A percentile compares a stretch with the other conserved stretches of the same genome.
phyloP scores from a whole-genome alignment of 371 early-diverging fungal species.

The Mortierella sp. region DNA sequence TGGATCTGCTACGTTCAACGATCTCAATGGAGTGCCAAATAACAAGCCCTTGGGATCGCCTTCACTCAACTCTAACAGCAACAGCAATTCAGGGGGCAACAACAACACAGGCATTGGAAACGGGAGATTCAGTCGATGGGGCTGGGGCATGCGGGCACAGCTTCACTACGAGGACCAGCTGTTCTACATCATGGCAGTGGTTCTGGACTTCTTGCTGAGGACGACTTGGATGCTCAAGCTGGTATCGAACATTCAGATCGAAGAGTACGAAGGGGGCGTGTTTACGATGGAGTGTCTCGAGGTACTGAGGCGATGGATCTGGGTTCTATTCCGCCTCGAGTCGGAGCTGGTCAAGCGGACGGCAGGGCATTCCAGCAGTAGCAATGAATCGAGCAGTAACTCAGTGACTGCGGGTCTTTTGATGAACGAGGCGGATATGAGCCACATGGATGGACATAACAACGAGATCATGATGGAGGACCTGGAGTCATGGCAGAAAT shows the following conservation, averaged over 20 bases:
- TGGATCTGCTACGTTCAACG: constrained; percentile 4
- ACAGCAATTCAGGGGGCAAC: neutral
- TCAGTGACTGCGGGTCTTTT: neutral
- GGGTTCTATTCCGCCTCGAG: constrained; percentile 93
- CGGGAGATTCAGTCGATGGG: neutral
- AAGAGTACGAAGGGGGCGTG: constrained; percentile 76
- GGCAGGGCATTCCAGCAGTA: constrained; percentile 7
- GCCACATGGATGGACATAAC: constrained; percentile 12
- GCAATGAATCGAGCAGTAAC: neutral
- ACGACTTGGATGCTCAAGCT: constrained; percentile 90
- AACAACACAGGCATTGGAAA: constrained; percentile 5
- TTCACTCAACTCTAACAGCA: neutral
- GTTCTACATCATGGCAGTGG: constrained; percentile 82
- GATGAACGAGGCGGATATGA: constrained; percentile 16
- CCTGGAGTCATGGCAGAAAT: constrained; percentile 40
- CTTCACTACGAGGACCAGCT: constrained; percentile 72
- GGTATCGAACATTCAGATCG: constrained; percentile 77
- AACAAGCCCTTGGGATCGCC: constrained; percentile 13
- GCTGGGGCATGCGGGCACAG: constrained; percentile 69
- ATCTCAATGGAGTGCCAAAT: constrained; percentile 1
- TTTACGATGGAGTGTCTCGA: constrained; percentile 85
- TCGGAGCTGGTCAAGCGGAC: constrained; percentile 77
- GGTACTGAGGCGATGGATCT: constrained; percentile 88
- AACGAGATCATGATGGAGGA: constrained; percentile 38
- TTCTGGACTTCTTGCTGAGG: constrained; percentile 83